Evolutionary conservation across 371 early-diverging fungal genomes (phyloP).

Genomic region (Encephalitozoon hellem): DNA sequence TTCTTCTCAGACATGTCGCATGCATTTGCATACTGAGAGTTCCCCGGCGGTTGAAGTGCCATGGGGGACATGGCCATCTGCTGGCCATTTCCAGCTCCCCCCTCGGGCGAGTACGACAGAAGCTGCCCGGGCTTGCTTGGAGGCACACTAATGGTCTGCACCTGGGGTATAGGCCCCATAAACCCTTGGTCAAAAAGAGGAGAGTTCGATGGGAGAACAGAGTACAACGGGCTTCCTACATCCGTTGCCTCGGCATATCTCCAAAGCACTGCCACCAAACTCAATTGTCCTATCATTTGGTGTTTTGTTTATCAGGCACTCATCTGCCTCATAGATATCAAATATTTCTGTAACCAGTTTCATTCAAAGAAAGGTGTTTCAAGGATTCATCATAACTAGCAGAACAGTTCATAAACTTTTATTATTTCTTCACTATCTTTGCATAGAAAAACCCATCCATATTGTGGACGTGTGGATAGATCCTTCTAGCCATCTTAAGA

Average conservation of each 20-base stretch:
- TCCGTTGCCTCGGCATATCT: neutral
- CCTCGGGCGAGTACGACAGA: neutral
- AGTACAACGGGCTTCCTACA: neutral
- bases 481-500: constrained; percentile 73
- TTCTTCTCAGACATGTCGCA: neutral
- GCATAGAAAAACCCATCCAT: constrained; percentile 99
- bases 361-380: neutral
- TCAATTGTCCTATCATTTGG: neutral
- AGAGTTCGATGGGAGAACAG: neutral
- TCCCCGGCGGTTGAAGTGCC: neutral
- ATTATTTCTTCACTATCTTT: constrained; percentile 71
- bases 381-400: neutral
- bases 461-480: constrained; percentile 94
- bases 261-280: neutral
- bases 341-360: constrained; percentile 1
- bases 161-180: neutral
- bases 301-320: neutral
- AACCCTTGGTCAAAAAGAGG: neutral
- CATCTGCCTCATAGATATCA: neutral
- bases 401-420: neutral
- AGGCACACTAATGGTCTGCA: neutral
- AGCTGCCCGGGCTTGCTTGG: neutral
- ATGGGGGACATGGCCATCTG: neutral
- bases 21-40: neutral
- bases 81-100: neutral